Percentiles rank a stretch among this genome's conserved stretches.
These are phyloP conservation scores for Laetiporus sulphureus DNA, from an alignment of 1,284 basidiomycete genomes.

Conservation along the genomic window DNA sequence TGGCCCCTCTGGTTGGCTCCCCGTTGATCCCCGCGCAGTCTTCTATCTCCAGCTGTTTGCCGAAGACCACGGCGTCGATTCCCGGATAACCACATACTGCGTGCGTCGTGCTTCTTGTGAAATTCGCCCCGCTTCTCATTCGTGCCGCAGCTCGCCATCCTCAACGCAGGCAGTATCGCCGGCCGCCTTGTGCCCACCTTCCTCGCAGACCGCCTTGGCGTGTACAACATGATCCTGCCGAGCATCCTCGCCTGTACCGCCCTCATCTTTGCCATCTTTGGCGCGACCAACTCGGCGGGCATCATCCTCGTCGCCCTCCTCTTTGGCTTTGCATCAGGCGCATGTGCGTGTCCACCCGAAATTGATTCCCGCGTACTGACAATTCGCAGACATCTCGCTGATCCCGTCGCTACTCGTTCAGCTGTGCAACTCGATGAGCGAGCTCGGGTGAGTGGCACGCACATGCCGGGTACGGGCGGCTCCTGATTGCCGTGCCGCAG, in stretches of 20 bases:
- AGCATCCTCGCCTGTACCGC: constrained; percentile 34
- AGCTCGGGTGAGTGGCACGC: constrained; percentile 34
- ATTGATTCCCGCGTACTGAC: neutral
- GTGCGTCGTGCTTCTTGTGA: constrained; percentile 24
- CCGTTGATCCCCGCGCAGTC: constrained; percentile 24
- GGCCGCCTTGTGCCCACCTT: constrained; percentile 44
- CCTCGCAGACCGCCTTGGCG: constrained; percentile 40
- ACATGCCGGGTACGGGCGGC: neutral
- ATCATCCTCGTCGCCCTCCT: constrained; percentile 35
- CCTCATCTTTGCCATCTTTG: constrained; percentile 38
- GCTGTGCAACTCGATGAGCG: constrained; percentile 33
- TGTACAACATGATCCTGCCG: constrained; percentile 25
- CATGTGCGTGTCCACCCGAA: constrained; percentile 30
- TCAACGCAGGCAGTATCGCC: constrained; percentile 42
- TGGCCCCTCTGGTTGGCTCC: neutral
- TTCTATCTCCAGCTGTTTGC: constrained; percentile 53
- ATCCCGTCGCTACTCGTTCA: constrained; percentile 41
- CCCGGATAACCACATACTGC: constrained; percentile 40
- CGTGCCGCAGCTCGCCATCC: constrained; percentile 26
- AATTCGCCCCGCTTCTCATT: neutral
- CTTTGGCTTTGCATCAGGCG: constrained; percentile 45
- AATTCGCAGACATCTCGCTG: constrained; percentile 37
- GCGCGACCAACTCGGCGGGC: constrained; percentile 29
- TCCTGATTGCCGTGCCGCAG: constrained; percentile 18
- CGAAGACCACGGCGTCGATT: constrained; percentile 32